These are phyloP conservation scores for Annulohypoxylon bovei DNA, from an alignment of 495 filamentous ascomycete species.

Conservation along the genomic window DNA sequence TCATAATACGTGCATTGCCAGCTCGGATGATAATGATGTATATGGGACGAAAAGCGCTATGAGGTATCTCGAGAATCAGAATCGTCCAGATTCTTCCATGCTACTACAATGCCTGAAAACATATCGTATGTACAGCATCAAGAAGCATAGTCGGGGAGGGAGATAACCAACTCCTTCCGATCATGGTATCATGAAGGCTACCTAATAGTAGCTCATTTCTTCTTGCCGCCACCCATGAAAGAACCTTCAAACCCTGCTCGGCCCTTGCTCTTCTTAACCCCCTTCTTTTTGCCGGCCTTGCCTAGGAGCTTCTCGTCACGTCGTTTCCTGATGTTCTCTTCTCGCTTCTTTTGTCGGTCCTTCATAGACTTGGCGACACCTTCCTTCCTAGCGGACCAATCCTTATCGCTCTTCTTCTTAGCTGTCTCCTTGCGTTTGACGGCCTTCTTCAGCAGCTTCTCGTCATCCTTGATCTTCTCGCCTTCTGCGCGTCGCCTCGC, in stretches of 20 bases:
- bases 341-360: constrained; percentile 84
- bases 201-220: constrained; percentile 37
- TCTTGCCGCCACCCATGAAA: constrained; percentile 68
- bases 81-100: constrained; percentile 1
- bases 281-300: constrained; percentile 70
- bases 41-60: background rate
- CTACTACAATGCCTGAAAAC: background rate
- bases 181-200: background rate
- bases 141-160: background rate
- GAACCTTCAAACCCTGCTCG: constrained; percentile 93
- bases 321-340: constrained; percentile 86
- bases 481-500: constrained; percentile 89
- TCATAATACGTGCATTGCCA: background rate
- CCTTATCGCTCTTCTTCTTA: constrained; percentile 89
- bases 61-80: background rate
- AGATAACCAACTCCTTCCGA: background rate
- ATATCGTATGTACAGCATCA: constrained; percentile 7
- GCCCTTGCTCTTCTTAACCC: constrained; percentile 64
- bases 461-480: constrained; percentile 89
- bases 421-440: constrained; percentile 89
- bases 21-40: background rate
- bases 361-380: constrained; percentile 79
- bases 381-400: constrained; percentile 86
- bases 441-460: constrained; percentile 90
- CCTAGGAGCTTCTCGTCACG: constrained; percentile 76